These are phyloP conservation scores for Hydnomerulius pinastri DNA, from an alignment of 768 basidiomycete genomes.

Conservation along the genomic window DNA sequence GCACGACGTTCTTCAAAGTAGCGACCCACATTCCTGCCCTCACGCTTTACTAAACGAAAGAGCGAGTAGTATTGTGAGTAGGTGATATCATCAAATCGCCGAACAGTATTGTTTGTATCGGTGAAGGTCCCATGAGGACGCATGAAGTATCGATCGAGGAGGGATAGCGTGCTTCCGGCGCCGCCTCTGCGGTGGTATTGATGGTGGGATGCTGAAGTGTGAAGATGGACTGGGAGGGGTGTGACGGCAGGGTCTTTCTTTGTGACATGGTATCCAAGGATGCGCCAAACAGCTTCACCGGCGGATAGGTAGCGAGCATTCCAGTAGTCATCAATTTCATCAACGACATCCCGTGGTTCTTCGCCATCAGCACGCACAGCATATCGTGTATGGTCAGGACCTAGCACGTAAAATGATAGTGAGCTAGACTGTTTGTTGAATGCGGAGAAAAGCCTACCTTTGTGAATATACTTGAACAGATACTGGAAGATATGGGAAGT, in stretches of 20 bases:
- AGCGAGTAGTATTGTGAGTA: no score
- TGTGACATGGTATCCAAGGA: constrained; percentile 37
- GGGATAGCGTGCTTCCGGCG: constrained; percentile 4
- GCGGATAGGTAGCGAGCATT: constrained; percentile 36
- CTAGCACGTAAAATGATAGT: no score
- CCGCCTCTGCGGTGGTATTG: constrained; percentile 23
- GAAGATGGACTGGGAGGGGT: constrained; percentile 35
- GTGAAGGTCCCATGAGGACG: constrained; percentile 4
- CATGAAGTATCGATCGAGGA: constrained; percentile 23
- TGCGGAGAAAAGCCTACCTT: constrained; percentile 19
- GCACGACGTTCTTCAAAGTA: no score
- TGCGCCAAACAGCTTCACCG: constrained; percentile 39
- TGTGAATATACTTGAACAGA: constrained; percentile 42
- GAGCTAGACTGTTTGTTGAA: no score
- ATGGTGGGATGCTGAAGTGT: neutral
- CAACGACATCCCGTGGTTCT: constrained; percentile 6
- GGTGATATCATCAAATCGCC: no score
- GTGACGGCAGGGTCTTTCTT: constrained; percentile 36
- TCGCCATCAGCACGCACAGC: constrained; percentile 3
- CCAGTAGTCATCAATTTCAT: constrained; percentile 40
- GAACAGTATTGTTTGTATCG: no score
- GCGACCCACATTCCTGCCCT: no score
- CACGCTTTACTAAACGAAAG: no score
- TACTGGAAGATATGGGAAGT: constrained; percentile 38
- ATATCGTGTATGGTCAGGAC: no score